Evolutionary conservation across 1,139 yeast genomes (phyloP).

Genomic region (Spencermartinsiella ligniputridi): DNA sequence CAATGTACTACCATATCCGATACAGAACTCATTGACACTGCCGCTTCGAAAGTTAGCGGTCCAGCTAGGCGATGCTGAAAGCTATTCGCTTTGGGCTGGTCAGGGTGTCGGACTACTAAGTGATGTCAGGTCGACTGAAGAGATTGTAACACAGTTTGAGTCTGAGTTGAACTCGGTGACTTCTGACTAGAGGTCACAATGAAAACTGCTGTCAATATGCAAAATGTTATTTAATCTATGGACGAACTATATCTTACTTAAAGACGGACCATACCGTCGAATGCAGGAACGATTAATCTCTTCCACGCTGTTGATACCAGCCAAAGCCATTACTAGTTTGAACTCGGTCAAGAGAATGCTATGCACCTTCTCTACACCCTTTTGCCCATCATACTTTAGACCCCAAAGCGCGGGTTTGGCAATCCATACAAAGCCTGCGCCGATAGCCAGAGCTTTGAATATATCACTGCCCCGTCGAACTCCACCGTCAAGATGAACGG

Average conservation of each 20-base stretch:
- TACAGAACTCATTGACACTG: constrained; percentile 18
- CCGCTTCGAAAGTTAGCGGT: constrained; percentile 14
- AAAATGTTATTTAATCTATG: no score
- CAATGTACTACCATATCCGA: constrained; percentile 16
- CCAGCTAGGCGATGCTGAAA: constrained; percentile 9
- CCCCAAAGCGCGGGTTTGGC: constrained; percentile 68
- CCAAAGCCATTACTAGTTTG: constrained; percentile 31
- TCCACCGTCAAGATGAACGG: constrained; percentile 65
- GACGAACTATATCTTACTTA: constrained; percentile 1
- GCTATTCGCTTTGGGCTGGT: constrained; percentile 18
- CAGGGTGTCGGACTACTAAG: constrained; percentile 11
- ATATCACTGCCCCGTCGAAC: constrained; percentile 63
- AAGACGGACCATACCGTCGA: constrained; percentile 2
- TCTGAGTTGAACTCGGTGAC: no score
- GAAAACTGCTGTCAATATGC: no score
- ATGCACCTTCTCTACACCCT: constrained; percentile 46
- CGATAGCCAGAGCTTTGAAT: constrained; percentile 64
- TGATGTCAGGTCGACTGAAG: background rate
- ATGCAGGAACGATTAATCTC: constrained; percentile 16
- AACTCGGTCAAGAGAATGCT: constrained; percentile 32
- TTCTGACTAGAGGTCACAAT: no score
- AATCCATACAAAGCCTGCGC: constrained; percentile 67
- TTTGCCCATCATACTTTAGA: constrained; percentile 60
- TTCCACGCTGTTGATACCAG: constrained; percentile 23
- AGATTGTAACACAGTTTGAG: background rate